Base-by-base conservation (phyloP, 768 basidiomycete genomes). In the Boletus fagicola region DNA sequence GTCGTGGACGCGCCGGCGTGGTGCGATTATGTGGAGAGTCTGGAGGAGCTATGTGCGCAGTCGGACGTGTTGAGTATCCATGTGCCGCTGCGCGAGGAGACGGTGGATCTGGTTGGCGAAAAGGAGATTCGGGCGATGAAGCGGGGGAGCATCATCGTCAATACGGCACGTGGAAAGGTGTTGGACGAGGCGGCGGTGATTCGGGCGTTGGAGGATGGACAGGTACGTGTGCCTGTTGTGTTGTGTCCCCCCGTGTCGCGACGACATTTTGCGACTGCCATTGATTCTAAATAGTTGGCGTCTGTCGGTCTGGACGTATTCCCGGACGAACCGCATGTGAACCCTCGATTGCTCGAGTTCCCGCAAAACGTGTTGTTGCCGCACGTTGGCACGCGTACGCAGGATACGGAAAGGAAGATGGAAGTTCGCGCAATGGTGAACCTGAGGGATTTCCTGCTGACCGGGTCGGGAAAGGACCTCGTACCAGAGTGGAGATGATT, bases 151-250 rank as follows among this genome's bases (percentile, higher is more conserved):
- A 81, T 92, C 51, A 81, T 95, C 64, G 82, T 94, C 58, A 95
- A 95, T 70, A 94, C 92, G 4, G 92, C 92, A 22, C 76, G 94
- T 9, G 95, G 95, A 6, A 92, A 88, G 65, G 84, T 97, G 30
- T 81, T 96, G 26, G 91, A 96, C 61, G 92, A 96, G 72, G 83
- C 80, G 9, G 95, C 92, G 1, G 76, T 96, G 76, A 90, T 96
- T 58, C 80, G 80, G 30, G 93, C 94, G 18, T 71, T 98, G 46
- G 85, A 92, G 67, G 87, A 88, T 62, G 93, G 92, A 9, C 93
- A 96, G 72, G 93, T 94, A 69, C 67, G 91, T 77, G 11, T 24
- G 1, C 22, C 8, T 22, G 15, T 11, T 22, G 20, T 26, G 7
- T 26, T 44, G 22, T 4, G 11, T 42, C 13, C 9, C 16, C 22